Evolutionary conservation across 2,329 filamentous ascomycete genomes (phyloP).

Genomic region (Calonectria crousiana): DNA sequence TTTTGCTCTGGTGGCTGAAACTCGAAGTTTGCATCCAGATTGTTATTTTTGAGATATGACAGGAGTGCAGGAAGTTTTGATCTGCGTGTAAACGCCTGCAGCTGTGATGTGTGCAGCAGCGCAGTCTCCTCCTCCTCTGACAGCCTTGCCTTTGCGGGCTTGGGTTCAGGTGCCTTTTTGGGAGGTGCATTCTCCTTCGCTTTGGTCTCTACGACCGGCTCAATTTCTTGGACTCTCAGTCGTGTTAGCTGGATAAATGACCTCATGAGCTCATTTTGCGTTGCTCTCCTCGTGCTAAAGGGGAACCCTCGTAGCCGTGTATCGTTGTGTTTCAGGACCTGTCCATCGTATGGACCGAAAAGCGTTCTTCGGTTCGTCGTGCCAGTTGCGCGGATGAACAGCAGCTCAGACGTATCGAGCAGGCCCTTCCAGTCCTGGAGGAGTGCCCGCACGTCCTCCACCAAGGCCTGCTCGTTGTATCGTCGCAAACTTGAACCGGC

Average conservation of each 20-base stretch:
- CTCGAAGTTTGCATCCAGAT: conserved; percentile 76
- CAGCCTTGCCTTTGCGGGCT: conserved; percentile 72
- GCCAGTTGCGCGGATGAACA: conserved; percentile 93
- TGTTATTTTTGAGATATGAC: conserved; percentile 84
- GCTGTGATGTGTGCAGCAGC: conserved; percentile 85
- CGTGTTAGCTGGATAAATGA: conserved; percentile 94
- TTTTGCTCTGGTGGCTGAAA: conserved; percentile 81
- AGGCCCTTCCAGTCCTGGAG: conserved; percentile 86
- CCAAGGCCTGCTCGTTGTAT: conserved; percentile 93
- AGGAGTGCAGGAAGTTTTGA: conserved; percentile 90
- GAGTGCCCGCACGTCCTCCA: conserved; percentile 87
- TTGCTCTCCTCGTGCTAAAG: conserved; percentile 91
- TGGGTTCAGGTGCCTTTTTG: conserved; percentile 55
- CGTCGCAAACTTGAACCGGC: conserved; percentile 90
- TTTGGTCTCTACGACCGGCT: conserved; percentile 70
- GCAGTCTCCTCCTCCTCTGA: conserved; percentile 88
- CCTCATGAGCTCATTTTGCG: conserved; percentile 93
- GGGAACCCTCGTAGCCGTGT: conserved; percentile 87
- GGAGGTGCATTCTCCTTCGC: conserved; percentile 52
- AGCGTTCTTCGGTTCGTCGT: conserved; percentile 87
- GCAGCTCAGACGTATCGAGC: conserved; percentile 84
- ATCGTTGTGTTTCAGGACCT: conserved; percentile 85
- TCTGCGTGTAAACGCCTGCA: conserved; percentile 88
- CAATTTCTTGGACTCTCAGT: conserved; percentile 84
- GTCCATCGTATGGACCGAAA: conserved; percentile 91